Conservation (phyloP, 345 rosid genomes). For the Aquilaria yunnanensis region DNA sequence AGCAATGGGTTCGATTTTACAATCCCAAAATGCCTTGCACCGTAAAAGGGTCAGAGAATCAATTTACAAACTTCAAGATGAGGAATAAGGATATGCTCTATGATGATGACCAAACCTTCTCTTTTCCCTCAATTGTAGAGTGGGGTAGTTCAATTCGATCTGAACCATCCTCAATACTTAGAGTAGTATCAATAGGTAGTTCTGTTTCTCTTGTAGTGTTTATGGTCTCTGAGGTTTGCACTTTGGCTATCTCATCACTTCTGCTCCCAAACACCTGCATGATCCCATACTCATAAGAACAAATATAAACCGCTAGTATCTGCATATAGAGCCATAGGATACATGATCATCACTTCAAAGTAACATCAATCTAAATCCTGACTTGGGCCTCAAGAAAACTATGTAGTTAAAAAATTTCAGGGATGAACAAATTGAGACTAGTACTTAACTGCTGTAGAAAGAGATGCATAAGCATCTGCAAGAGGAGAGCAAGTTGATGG, state of each 20-base stretch:
- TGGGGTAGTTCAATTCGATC: conserved; percentile 1
- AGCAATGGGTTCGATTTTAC: conserved; percentile 16
- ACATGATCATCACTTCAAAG: background rate
- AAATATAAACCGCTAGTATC: conserved; percentile 30
- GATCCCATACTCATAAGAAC: conserved; percentile 31
- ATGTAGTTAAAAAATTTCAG: background rate
- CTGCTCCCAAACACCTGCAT: conserved; percentile 20
- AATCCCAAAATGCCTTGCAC: conserved; percentile 12
- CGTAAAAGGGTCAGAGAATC: conserved; percentile 1
- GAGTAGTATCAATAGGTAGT: background rate
- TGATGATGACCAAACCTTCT: conserved; percentile 1
- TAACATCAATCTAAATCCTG: background rate
- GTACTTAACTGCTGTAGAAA: conserved; percentile 40
- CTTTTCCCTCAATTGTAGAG: conserved; percentile 2
- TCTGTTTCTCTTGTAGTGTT: conserved; percentile 12
- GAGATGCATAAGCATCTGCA: conserved; percentile 43
- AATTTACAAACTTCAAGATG: background rate
- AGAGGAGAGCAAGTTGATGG: conserved; percentile 23
- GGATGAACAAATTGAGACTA: background rate
- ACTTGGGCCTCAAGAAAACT: background rate
- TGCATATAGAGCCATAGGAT: conserved; percentile 3
- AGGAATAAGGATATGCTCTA: too few species aligned
- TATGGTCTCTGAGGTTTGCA: background rate
- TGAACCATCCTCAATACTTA: background rate
- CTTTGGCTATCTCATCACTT: background rate